These are phyloP conservation scores for Trichodelitschia bisporula DNA, from an alignment of 495 filamentous ascomycete genomes.

Conservation along the genomic window DNA sequence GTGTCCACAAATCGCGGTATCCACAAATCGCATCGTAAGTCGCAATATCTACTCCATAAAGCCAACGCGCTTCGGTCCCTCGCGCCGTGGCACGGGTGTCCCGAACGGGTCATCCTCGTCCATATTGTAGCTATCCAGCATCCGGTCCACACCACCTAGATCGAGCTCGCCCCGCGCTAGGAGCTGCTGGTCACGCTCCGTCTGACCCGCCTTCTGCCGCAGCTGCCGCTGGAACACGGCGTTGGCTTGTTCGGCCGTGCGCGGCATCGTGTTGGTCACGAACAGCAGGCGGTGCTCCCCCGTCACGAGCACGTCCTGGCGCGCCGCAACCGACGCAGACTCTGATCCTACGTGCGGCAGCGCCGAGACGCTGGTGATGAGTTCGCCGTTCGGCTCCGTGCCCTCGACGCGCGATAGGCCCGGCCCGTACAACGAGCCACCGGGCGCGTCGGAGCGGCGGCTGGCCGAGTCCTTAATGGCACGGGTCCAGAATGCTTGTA, in stretches of 20 bases:
- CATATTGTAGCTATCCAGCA: constrained; percentile 15
- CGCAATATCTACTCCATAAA: too few species aligned
- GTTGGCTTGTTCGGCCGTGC: constrained; percentile 2
- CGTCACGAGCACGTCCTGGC: constrained; percentile 3
- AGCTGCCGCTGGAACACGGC: constrained; percentile 6
- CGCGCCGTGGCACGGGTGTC: too few species aligned
- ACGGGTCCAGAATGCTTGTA: constrained; percentile 15
- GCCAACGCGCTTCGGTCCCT: too few species aligned
- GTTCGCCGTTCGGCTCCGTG: constrained; percentile 9
- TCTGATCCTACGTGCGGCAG: constrained; percentile 5
- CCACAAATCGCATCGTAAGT: too few species aligned
- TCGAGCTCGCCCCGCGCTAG: constrained; percentile 15
- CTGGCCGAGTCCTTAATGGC: constrained; percentile 3
- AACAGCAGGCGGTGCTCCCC: not conserved
- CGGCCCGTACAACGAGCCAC: constrained; percentile 11
- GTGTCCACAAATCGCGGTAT: too few species aligned
- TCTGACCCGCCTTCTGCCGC: constrained; percentile 5
- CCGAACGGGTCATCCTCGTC: too few species aligned
- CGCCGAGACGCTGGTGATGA: constrained; percentile 11
- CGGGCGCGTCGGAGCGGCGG: constrained; percentile 3
- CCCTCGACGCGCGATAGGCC: constrained; percentile 9
- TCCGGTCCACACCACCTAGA: constrained; percentile 15
- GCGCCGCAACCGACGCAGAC: constrained; percentile 8
- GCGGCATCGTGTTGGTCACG: constrained; percentile 8
- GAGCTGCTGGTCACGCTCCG: constrained; percentile 12